Evolutionary conservation across 192 early-diverging fungal genomes (phyloP).

Genomic region (Coemansia pectinata): DNA sequence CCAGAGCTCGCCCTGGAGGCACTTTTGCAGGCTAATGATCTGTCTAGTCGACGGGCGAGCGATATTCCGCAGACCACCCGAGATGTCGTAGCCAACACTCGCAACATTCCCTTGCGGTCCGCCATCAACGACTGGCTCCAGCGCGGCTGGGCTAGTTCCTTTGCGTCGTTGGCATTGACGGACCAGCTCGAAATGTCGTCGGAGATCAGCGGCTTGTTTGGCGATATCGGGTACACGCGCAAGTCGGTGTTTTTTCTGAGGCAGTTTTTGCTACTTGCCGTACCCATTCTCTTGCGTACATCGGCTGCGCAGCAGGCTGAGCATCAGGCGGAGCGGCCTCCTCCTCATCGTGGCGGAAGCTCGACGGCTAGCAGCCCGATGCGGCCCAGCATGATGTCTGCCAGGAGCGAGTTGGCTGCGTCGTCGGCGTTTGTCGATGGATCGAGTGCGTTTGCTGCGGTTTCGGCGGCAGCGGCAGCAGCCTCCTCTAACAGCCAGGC

Average conservation of each 20-base stretch:
- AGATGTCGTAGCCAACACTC: slow-evolving; percentile 25
- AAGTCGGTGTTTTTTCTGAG: slow-evolving; percentile 45
- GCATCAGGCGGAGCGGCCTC: background rate
- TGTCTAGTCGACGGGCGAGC: background rate
- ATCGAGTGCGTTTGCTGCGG: slow-evolving; percentile 44
- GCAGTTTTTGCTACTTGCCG: slow-evolving; percentile 43
- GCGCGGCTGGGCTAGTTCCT: slow-evolving; percentile 37
- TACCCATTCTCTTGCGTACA: slow-evolving; percentile 47
- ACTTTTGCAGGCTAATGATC: slow-evolving; percentile 14
- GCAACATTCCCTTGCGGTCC: slow-evolving; percentile 17
- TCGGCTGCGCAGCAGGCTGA: slow-evolving; percentile 11
- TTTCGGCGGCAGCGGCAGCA: slow-evolving; percentile 35
- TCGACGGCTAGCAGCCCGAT: slow-evolving; percentile 4
- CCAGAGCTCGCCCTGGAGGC: slow-evolving; percentile 25
- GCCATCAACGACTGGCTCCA: slow-evolving; percentile 41
- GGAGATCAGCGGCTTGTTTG: slow-evolving; percentile 25
- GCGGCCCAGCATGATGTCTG: slow-evolving; percentile 13
- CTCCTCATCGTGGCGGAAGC: background rate
- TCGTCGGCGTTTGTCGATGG: slow-evolving; percentile 42
- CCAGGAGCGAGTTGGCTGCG: slow-evolving; percentile 19
- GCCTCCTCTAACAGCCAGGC: slow-evolving; percentile 9
- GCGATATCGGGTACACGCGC: slow-evolving; percentile 32
- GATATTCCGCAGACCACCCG: slow-evolving; percentile 1
- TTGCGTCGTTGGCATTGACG: slow-evolving; percentile 19
- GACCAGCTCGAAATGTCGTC: slow-evolving; percentile 48